Evolutionary conservation across 2,329 filamentous ascomycete genomes (phyloP).

Genomic region (Neurospora sp.): DNA sequence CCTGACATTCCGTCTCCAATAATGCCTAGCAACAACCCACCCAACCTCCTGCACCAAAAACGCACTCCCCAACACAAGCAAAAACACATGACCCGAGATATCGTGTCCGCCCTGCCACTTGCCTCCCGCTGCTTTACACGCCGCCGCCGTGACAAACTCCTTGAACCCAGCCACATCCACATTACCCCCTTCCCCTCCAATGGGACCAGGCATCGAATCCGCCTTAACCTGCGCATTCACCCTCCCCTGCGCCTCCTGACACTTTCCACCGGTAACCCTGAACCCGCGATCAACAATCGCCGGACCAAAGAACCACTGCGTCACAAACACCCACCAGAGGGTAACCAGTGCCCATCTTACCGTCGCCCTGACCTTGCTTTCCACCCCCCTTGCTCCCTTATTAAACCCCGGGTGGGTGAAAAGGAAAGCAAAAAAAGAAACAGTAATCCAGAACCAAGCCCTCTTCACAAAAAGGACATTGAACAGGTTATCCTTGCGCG

Average conservation of each 20-base stretch:
- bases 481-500: slow-evolving; percentile 85
- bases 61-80: slow-evolving; percentile 75
- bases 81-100: slow-evolving; percentile 89
- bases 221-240: slow-evolving; percentile 35
- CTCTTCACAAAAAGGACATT: slow-evolving; percentile 91
- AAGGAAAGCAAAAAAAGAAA: slow-evolving; percentile 62
- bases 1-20: slow-evolving; percentile 29
- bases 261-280: slow-evolving; percentile 76
- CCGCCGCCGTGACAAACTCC: slow-evolving; percentile 58
- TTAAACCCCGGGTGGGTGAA: slow-evolving; percentile 49
- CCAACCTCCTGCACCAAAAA: slow-evolving; percentile 73
- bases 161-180: no score
- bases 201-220: slow-evolving; percentile 25
- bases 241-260: slow-evolving; percentile 48
- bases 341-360: slow-evolving; percentile 67
- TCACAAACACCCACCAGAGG: slow-evolving; percentile 71
- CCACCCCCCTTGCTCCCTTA: no score
- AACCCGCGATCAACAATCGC: slow-evolving; percentile 86
- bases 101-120: slow-evolving; percentile 91
- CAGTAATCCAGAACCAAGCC: slow-evolving; percentile 85
- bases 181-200: neutral
- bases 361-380: slow-evolving; percentile 37
- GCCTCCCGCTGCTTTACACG: slow-evolving; percentile 76
- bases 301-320: slow-evolving; percentile 95
- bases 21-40: slow-evolving; percentile 40